Evolutionary conservation across 768 basidiomycete species (phyloP).

Genomic region (Trametes sanguinea): DNA sequence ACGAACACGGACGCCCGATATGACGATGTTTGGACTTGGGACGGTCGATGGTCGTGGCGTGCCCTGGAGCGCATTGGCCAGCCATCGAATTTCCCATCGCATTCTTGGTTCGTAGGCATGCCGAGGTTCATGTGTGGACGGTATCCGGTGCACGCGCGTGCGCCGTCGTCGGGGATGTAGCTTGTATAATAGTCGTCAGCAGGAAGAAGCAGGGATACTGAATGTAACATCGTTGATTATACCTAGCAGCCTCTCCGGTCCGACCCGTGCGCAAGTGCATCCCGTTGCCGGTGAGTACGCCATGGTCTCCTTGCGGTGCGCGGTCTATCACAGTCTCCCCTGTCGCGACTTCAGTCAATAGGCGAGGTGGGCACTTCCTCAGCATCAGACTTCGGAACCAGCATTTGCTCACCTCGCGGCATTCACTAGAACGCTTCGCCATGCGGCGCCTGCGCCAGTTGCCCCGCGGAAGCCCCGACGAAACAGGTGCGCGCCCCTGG

Average conservation of each 20-base stretch:
- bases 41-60: no score
- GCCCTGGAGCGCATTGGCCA: no score
- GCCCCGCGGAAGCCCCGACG: slow-evolving; percentile 15
- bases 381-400: background rate
- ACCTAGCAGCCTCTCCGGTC: no score
- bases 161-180: background rate
- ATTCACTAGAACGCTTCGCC: background rate
- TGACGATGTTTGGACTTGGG: no score
- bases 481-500: background rate
- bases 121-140: background rate
- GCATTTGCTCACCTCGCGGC: background rate
- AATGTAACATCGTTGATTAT: slow-evolving; percentile 5
- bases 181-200: background rate
- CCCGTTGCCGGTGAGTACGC: background rate
- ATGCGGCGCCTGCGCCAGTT: background rate
- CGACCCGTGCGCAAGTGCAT: background rate
- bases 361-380: background rate
- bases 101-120: no score
- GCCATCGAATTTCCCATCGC: no score
- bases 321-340: background rate
- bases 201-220: slow-evolving; percentile 5
- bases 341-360: background rate
- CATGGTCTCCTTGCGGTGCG: background rate
- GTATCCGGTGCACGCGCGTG: no score
- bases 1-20: background rate